Percentiles rank a stretch among this genome's conserved stretches.
Conservation (phyloP, 2,329 filamentous ascomycete genomes). For the Myriosclerotinia scirpicola region DNA sequence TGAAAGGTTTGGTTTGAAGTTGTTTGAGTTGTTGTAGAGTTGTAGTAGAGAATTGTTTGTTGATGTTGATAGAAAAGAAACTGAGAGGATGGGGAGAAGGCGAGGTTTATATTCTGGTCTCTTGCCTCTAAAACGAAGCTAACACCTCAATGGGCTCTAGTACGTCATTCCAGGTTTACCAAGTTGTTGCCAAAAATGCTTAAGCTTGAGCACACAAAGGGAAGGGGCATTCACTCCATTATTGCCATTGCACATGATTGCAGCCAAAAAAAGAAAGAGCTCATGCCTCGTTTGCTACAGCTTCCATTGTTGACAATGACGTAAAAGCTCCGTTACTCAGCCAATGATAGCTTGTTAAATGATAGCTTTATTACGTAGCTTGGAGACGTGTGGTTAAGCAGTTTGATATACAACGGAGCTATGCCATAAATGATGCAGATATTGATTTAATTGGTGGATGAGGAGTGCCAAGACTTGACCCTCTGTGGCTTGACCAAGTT, state of each 20-base stretch:
- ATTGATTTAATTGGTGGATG: not conserved
- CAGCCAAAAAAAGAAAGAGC: not conserved
- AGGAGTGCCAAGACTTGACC: not conserved
- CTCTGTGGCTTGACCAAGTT: slow-evolving; percentile 15
- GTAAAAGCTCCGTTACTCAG: too few relatives aligned
- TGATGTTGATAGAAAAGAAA: slow-evolving; percentile 25
- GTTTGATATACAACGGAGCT: not conserved
- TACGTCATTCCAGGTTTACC: slow-evolving; percentile 14
- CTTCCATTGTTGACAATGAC: slow-evolving; percentile 4
- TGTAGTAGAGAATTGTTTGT: slow-evolving; percentile 28
- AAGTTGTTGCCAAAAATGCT: not conserved
- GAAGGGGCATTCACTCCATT: not conserved
- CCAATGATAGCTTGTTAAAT: not conserved
- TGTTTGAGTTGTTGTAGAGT: slow-evolving; percentile 28
- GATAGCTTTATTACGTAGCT: not conserved
- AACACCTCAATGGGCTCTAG: not conserved
- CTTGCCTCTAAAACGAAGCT: not conserved
- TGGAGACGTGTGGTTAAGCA: not conserved
- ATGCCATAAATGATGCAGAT: not conserved
- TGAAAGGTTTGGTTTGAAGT: slow-evolving; percentile 25
- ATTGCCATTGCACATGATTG: too few relatives aligned
- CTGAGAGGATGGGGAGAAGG: not conserved
- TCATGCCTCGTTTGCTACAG: not conserved
- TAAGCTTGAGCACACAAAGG: not conserved
- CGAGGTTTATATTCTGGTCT: slow-evolving; percentile 20